Evolutionary conservation across 257 asterid species (phyloP).

Genomic region (Misopates orontium): DNA sequence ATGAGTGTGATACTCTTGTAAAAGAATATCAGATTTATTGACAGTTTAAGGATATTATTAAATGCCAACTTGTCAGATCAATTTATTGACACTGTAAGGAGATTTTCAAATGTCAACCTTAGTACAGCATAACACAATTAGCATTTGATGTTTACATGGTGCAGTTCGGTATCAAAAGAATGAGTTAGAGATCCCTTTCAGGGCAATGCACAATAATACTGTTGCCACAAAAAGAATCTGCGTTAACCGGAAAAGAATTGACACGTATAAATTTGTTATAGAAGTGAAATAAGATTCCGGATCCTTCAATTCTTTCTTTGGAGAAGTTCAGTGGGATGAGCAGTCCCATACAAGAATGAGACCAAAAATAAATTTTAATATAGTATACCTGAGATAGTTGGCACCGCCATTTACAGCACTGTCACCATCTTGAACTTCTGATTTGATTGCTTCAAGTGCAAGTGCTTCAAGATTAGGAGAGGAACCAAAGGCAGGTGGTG

Average conservation of each 20-base stretch:
- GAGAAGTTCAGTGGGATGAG: conserved; percentile 22
- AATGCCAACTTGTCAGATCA: no score
- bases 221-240: no score
- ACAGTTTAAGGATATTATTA: background rate
- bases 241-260: background rate
- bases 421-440: conserved; percentile 63
- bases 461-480: conserved; percentile 97
- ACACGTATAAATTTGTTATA: background rate
- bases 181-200: no score
- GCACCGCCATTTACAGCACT: conserved; percentile 37
- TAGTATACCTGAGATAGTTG: conserved; percentile 59
- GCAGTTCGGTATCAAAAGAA: no score
- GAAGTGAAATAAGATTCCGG: background rate
- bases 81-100: no score
- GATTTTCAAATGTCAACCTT: no score
- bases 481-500: conserved; percentile 99
- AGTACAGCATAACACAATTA: no score
- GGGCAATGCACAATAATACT: no score
- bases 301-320: background rate
- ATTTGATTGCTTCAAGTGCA: conserved; percentile 68
- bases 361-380: conserved; percentile 21
- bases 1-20: background rate
- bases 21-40: conserved; percentile 12
- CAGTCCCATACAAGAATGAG: conserved; percentile 17
- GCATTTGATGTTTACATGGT: no score